Evolutionary conservation across 345 rosid species (phyloP).

Genomic region (Lenwebbia sp.): DNA sequence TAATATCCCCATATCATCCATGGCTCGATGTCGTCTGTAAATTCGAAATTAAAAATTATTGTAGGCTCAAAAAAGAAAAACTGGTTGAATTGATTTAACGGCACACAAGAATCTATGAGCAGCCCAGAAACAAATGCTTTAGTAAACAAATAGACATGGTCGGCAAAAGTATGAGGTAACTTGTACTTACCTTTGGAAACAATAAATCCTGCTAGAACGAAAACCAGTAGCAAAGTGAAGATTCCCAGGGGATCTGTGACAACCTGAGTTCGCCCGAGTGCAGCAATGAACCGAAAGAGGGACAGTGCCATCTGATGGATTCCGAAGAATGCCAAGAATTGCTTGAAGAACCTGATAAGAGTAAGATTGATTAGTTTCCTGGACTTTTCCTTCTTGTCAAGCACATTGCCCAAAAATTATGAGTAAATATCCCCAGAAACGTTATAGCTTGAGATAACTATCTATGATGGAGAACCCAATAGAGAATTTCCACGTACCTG

Average conservation of each 20-base stretch:
- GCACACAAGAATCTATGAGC: background rate
- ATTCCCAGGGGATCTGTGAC: conserved; percentile 50
- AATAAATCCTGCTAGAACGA: conserved; percentile 70
- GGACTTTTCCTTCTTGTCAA: background rate
- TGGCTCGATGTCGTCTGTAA: conserved; percentile 45
- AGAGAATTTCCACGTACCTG: conserved; percentile 20
- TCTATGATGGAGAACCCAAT: background rate
- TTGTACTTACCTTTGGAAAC: conserved; percentile 45
- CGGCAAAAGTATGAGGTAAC: background rate
- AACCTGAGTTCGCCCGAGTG: conserved; percentile 61
- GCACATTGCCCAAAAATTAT: background rate
- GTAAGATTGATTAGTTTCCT: background rate
- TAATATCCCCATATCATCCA: conserved; percentile 82
- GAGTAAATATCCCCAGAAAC: background rate
- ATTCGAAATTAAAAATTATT: too few species aligned
- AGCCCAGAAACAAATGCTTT: background rate
- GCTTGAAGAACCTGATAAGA: conserved; percentile 51
- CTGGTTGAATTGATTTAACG: too few species aligned
- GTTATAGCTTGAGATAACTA: background rate
- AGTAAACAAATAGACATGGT: background rate
- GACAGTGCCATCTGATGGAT: conserved; percentile 80
- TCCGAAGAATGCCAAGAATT: conserved; percentile 45
- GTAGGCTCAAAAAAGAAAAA: too few species aligned
- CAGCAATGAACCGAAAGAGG: conserved; percentile 69
- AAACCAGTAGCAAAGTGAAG: conserved; percentile 46